Evolutionary conservation across 495 filamentous ascomycete species (phyloP).

Genomic region (Annulohypoxylon nitens): DNA sequence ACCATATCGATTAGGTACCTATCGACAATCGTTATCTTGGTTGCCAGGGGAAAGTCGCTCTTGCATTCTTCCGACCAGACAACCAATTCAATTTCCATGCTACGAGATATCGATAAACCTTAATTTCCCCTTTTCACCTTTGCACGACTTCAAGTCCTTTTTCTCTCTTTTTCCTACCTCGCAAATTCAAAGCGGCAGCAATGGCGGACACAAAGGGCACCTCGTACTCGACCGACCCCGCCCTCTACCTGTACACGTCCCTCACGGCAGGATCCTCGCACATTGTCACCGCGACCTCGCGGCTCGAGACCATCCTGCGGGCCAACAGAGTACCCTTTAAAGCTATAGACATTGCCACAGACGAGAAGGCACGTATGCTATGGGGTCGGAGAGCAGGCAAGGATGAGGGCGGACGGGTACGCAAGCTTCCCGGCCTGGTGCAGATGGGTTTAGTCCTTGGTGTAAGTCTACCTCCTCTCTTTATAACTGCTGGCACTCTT

Average conservation of each 20-base stretch:
- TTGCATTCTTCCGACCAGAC: conserved; percentile 32
- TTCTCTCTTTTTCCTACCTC: background rate
- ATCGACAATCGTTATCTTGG: conserved; percentile 35
- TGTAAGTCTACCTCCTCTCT: conserved; percentile 66
- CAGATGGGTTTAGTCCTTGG: conserved; percentile 88
- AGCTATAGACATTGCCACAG: conserved; percentile 90
- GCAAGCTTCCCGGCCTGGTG: conserved; percentile 89
- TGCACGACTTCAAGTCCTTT: background rate
- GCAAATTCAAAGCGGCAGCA: conserved; percentile 18
- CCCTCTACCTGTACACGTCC: conserved; percentile 93
- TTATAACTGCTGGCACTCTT: background rate
- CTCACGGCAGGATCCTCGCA: conserved; percentile 95
- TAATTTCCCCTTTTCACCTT: conserved; percentile 9
- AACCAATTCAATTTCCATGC: conserved; percentile 14
- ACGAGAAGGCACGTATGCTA: conserved; percentile 89
- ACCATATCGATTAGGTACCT: conserved; percentile 42
- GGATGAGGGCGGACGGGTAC: conserved; percentile 69
- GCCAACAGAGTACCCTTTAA: conserved; percentile 94
- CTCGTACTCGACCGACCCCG: conserved; percentile 78
- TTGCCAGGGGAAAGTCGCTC: conserved; percentile 26
- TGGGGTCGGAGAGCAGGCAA: conserved; percentile 84
- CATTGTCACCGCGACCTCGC: conserved; percentile 95
- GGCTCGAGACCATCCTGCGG: conserved; percentile 95
- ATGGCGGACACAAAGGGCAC: conserved; percentile 63
- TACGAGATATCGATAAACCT: conserved; percentile 22